A percentile compares a stretch with the other conserved stretches of the same genome.
phyloP scores from a whole-genome alignment of 306 rosid species.

The Cyclanthera cordifolia region DNA sequence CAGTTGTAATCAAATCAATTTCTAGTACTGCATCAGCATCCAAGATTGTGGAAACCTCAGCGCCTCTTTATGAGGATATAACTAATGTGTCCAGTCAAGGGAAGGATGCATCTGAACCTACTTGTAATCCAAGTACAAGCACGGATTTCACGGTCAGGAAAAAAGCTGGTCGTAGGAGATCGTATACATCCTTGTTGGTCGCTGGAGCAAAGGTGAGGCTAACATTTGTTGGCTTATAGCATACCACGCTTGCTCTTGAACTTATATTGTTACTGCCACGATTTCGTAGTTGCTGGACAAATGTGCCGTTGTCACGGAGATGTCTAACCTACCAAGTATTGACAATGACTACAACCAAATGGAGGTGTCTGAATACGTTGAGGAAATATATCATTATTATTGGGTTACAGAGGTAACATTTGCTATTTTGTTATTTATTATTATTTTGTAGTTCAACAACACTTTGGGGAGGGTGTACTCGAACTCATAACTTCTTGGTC shows the following conservation, averaged over 20 bases:
- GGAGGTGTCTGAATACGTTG: constrained; percentile 79
- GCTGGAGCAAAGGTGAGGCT: constrained; percentile 58
- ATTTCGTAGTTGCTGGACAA: constrained; percentile 53
- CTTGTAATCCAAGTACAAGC: constrained; percentile 22
- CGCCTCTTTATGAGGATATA: constrained; percentile 28
- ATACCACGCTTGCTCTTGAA: not conserved
- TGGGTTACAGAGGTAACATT: constrained; percentile 66
- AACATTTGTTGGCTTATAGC: constrained; percentile 15
- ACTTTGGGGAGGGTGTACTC: too few relatives aligned
- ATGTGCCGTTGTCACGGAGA: constrained; percentile 28
- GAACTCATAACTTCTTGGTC: too few relatives aligned
- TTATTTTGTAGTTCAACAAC: too few relatives aligned
- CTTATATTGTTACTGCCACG: constrained; percentile 15
- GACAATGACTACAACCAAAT: constrained; percentile 67
- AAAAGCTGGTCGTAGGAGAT: constrained; percentile 50
- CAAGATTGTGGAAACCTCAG: constrained; percentile 27
- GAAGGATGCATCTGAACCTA: constrained; percentile 28
- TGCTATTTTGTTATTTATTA: too few relatives aligned
- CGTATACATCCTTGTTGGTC: constrained; percentile 57
- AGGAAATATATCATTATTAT: constrained; percentile 69
- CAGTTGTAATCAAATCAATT: constrained; percentile 24
- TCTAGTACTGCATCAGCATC: constrained; percentile 29
- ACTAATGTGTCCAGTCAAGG: constrained; percentile 27
- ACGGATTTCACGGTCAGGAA: constrained; percentile 26
- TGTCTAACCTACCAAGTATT: constrained; percentile 48